Conservation (phyloP, 2,329 filamentous ascomycete genomes). For the Exophiala sp. region DNA sequence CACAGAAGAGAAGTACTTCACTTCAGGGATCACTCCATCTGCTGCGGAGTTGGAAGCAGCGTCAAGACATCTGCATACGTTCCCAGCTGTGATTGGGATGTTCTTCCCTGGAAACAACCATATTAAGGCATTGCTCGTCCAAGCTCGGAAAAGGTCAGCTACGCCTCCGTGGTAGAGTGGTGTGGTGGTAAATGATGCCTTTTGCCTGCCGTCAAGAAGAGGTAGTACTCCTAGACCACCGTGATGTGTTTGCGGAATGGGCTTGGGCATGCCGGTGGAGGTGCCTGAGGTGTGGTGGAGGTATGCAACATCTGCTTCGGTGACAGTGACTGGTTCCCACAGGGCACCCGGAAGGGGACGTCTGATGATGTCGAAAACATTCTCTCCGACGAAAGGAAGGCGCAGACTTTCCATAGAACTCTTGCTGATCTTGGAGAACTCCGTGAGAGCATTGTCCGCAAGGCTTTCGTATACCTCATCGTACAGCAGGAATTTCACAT, state of each 20-base stretch:
- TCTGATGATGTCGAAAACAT: constrained; percentile 8
- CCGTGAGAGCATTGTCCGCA: constrained; percentile 2
- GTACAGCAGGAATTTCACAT: constrained; percentile 44
- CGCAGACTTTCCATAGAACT: background rate
- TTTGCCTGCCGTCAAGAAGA: constrained; percentile 36
- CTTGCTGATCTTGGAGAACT: background rate
- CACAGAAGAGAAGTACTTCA: constrained; percentile 61
- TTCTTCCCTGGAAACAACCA: constrained; percentile 61
- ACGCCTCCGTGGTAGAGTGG: constrained; percentile 65
- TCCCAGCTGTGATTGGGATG: constrained; percentile 55
- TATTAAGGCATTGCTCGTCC: constrained; percentile 58
- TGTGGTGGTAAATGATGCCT: constrained; percentile 61
- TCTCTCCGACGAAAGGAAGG: constrained; percentile 6
- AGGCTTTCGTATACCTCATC: constrained; percentile 35
- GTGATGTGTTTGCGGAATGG: constrained; percentile 57
- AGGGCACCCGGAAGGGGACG: background rate
- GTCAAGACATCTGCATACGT: constrained; percentile 49
- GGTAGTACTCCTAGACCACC: constrained; percentile 56
- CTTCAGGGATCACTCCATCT: constrained; percentile 27
- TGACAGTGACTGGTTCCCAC: constrained; percentile 8
- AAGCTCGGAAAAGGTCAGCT: constrained; percentile 60
- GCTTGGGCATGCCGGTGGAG: constrained; percentile 61
- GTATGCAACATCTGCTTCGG: constrained; percentile 50
- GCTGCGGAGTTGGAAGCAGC: constrained; percentile 23
- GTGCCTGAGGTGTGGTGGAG: constrained; percentile 64